Percentiles rank a stretch among this genome's conserved stretches.
These are phyloP conservation scores for Pythium coloratum DNA, from an alignment of 352 stramenopile species.

Conservation along the genomic window DNA sequence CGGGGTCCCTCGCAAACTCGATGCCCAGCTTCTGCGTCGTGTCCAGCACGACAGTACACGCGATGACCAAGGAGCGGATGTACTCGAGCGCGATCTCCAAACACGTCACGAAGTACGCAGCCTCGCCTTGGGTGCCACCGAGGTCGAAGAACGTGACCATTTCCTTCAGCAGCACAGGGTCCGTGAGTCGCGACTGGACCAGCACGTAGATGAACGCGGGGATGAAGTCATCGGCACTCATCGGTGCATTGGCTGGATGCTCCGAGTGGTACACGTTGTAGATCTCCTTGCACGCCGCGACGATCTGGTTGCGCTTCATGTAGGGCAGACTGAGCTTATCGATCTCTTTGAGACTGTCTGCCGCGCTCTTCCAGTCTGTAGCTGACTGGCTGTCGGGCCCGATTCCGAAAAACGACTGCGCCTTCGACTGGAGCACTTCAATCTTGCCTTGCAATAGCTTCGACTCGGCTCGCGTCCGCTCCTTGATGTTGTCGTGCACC, in stretches of 20 bases:
- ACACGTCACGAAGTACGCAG: slow-evolving; percentile 87
- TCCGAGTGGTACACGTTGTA: slow-evolving; percentile 75
- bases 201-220: slow-evolving; percentile 88
- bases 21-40: slow-evolving; percentile 69
- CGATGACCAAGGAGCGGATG: slow-evolving; percentile 79
- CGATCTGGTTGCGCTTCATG: slow-evolving; percentile 77
- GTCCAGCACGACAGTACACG: slow-evolving; percentile 80
- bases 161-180: slow-evolving; percentile 76
- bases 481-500: slow-evolving; percentile 65
- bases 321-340: slow-evolving; percentile 80
- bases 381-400: slow-evolving; percentile 63
- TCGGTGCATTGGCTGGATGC: slow-evolving; percentile 67
- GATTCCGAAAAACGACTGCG: slow-evolving; percentile 86
- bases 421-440: slow-evolving; percentile 73
- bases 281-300: slow-evolving; percentile 81
- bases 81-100: slow-evolving; percentile 89
- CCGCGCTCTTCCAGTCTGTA: slow-evolving; percentile 58
- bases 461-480: slow-evolving; percentile 58
- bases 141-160: slow-evolving; percentile 80
- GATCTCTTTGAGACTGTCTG: slow-evolving; percentile 65
- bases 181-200: slow-evolving; percentile 66
- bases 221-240: slow-evolving; percentile 88
- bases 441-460: slow-evolving; percentile 81
- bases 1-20: slow-evolving; percentile 61
- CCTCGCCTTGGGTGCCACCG: slow-evolving; percentile 67